Conservation (phyloP, 805 yeast genomes). For the Candida schatavii region DNA sequence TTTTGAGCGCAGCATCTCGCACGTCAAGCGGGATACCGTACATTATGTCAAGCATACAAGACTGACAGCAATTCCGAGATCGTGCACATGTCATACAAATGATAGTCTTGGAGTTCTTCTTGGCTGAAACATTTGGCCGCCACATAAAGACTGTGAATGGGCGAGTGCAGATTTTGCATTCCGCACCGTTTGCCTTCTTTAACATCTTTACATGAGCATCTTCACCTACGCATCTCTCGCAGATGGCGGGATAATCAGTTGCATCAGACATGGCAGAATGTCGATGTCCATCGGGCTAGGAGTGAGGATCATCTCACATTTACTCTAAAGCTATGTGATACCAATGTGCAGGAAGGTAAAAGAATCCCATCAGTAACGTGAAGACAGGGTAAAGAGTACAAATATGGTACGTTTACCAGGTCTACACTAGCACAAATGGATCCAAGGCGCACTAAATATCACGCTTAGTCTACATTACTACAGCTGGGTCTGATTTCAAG, state of each 20-base stretch:
- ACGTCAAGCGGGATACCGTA: conserved; percentile 77
- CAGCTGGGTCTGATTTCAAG: too few relatives aligned
- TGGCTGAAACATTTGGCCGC: conserved; percentile 48
- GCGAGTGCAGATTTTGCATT: conserved; percentile 81
- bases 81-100: conserved; percentile 81
- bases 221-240: conserved; percentile 70
- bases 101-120: conserved; percentile 55
- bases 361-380: too few relatives aligned
- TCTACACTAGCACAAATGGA: too few relatives aligned
- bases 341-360: too few relatives aligned
- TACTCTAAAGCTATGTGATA: too few relatives aligned
- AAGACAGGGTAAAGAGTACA: too few relatives aligned
- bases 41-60: conserved; percentile 78
- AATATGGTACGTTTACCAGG: too few relatives aligned
- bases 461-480: too few relatives aligned
- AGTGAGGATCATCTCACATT: too few relatives aligned
- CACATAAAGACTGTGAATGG: conserved; percentile 82
- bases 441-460: too few relatives aligned
- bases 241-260: conserved; percentile 56
- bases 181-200: conserved; percentile 67
- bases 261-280: not conserved
- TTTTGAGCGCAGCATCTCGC: conserved; percentile 74
- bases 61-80: conserved; percentile 80
- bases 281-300: too few relatives aligned
- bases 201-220: conserved; percentile 68